Evolutionary conservation across 805 yeast genomes (phyloP).

Genomic region (Hanseniaspora meyeri): DNA sequence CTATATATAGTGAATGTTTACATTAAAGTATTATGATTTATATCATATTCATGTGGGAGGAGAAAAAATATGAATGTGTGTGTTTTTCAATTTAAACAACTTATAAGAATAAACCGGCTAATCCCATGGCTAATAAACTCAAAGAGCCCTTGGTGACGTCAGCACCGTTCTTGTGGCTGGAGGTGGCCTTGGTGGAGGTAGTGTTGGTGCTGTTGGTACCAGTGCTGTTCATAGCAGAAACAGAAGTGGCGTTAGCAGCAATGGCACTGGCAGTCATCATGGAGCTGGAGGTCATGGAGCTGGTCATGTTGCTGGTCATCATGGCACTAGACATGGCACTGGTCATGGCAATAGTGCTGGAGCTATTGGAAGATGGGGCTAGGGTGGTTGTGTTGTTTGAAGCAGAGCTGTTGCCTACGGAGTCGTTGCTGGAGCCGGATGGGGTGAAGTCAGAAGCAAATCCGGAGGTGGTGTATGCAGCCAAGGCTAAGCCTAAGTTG

Average conservation of each 20-base stretch:
- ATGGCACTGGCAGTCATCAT: background rate
- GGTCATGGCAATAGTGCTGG: background rate
- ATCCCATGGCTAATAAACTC: constrained; percentile 12
- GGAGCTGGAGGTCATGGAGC: too few relatives aligned
- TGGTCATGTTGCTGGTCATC: background rate
- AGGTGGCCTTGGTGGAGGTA: constrained; percentile 4
- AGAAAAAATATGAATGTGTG: too few relatives aligned
- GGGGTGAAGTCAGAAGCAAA: constrained; percentile 19
- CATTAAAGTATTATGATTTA: too few relatives aligned
- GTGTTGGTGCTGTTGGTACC: background rate
- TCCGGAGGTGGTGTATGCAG: constrained; percentile 18
- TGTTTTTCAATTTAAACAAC: background rate
- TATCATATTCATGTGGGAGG: too few relatives aligned
- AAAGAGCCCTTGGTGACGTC: constrained; percentile 1
- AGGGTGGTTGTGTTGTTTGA: constrained; percentile 17
- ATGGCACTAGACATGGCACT: background rate
- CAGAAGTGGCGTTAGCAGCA: constrained; percentile 5
- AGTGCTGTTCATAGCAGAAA: background rate
- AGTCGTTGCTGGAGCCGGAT: constrained; percentile 11
- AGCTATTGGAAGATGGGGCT: constrained; percentile 14
- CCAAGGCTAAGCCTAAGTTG: constrained; percentile 17
- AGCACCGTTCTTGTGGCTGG: constrained; percentile 11
- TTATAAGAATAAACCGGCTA: constrained; percentile 9
- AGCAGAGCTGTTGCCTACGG: constrained; percentile 12
- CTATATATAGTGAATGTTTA: too few relatives aligned